Conservation (phyloP, 108 stramenopile species). For the Conticribra weissflogii region DNA sequence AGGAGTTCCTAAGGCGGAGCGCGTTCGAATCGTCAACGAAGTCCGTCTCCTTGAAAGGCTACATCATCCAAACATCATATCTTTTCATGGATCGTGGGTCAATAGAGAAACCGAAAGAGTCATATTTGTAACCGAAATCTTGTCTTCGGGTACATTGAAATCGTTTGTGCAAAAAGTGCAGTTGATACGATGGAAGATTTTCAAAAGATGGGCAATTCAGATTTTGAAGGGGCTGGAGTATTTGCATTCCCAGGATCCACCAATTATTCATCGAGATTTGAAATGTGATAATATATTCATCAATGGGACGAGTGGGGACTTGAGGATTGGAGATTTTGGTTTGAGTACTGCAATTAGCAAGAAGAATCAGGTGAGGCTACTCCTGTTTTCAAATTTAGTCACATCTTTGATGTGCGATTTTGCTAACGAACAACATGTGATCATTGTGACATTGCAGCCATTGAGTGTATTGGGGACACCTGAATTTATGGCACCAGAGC, state of each 20-base stretch:
- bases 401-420: too few relatives aligned
- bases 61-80: slow-evolving; percentile 96
- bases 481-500: slow-evolving; percentile 99
- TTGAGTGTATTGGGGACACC: slow-evolving; percentile 96
- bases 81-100: slow-evolving; percentile 97
- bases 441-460: slow-evolving; percentile 39
- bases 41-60: slow-evolving; percentile 93
- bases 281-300: slow-evolving; percentile 98
- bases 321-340: slow-evolving; percentile 97
- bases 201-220: slow-evolving; percentile 95
- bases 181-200: slow-evolving; percentile 95
- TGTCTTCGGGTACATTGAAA: slow-evolving; percentile 93
- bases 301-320: slow-evolving; percentile 96
- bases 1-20: slow-evolving; percentile 86
- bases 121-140: slow-evolving; percentile 96
- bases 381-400: too few relatives aligned
- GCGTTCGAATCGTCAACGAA: slow-evolving; percentile 96
- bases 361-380: slow-evolving; percentile 58
- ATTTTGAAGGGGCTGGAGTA: slow-evolving; percentile 96
- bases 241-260: slow-evolving; percentile 96
- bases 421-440: too few relatives aligned
- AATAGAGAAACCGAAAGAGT: slow-evolving; percentile 91
- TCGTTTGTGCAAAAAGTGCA: slow-evolving; percentile 95
- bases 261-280: slow-evolving; percentile 98
- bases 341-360: slow-evolving; percentile 92